Evolutionary conservation across 73 alveolate species (phyloP).

Genomic region (Paramecium tetraurelia): DNA sequence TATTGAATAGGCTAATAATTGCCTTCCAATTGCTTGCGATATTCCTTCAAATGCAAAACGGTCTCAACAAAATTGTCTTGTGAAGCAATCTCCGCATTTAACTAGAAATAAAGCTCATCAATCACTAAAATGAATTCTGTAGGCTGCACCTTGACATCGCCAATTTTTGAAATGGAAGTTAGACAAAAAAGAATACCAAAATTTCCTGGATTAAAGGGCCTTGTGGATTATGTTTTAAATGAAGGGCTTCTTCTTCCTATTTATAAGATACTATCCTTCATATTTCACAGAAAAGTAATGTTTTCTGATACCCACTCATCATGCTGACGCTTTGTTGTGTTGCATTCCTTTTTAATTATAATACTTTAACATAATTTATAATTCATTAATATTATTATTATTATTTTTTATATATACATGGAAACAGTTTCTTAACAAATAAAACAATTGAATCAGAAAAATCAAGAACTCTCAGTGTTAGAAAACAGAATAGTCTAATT

Average conservation of each 20-base stretch:
- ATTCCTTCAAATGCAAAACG: background rate
- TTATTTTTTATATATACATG: background rate
- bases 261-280: background rate
- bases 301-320: background rate
- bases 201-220: no score
- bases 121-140: slow-evolving; percentile 1
- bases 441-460: background rate
- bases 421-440: background rate
- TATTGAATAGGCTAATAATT: background rate
- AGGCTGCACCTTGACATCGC: background rate
- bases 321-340: background rate
- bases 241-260: background rate
- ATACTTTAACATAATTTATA: background rate
- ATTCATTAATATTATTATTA: background rate
- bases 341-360: background rate
- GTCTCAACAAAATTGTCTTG: background rate
- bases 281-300: background rate
- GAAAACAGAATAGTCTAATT: background rate
- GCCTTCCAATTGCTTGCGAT: background rate
- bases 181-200: no score
- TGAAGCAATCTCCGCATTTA: background rate
- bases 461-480: background rate
- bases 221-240: background rate
- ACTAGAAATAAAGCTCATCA: background rate
- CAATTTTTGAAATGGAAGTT: background rate